A percentile compares a stretch with the other conserved stretches of the same genome.
These are phyloP conservation scores for Oropetium thomaeum DNA, from an alignment of 176 grass and related monocot species.

Conservation along the genomic window DNA sequence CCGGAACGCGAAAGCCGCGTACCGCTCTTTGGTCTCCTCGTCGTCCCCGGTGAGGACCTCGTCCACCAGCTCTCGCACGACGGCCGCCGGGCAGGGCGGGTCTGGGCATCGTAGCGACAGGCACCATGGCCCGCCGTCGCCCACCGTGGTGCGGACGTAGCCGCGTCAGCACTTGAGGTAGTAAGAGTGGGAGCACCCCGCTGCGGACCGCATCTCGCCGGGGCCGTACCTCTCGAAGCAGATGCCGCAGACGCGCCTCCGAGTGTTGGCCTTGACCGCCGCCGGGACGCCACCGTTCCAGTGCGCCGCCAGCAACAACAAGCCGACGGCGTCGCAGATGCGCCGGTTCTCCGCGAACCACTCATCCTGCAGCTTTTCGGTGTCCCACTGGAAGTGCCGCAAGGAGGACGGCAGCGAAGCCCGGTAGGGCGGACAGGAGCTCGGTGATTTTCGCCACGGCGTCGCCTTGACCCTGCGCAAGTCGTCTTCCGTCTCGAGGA, in stretches of 20 bases:
- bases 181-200: slow-evolving; percentile 12
- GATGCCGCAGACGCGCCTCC: slow-evolving; percentile 16
- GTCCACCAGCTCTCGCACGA: slow-evolving; percentile 31
- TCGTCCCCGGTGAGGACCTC: neutral
- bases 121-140: slow-evolving; percentile 14
- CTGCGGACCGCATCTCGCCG: neutral
- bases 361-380: neutral
- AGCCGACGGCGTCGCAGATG: slow-evolving; percentile 21
- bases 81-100: slow-evolving; percentile 20
- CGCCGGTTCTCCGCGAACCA: slow-evolving; percentile 28
- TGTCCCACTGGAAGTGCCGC: slow-evolving; percentile 26
- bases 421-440: neutral
- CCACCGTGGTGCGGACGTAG: slow-evolving; percentile 20
- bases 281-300: too few species aligned
- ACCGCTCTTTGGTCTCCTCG: slow-evolving; percentile 3
- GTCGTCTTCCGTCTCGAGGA: neutral
- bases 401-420: slow-evolving; percentile 19
- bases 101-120: slow-evolving; percentile 33
- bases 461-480: slow-evolving; percentile 10
- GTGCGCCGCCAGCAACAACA: too few species aligned
- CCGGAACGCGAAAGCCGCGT: slow-evolving; percentile 25
- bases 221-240: neutral
- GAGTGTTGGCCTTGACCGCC: neutral
- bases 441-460: neutral
- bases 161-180: slow-evolving; percentile 19